These are phyloP conservation scores for Teratosphaeriaceae sp. DNA, from an alignment of 2,329 filamentous ascomycete genomes.

Conservation along the genomic window DNA sequence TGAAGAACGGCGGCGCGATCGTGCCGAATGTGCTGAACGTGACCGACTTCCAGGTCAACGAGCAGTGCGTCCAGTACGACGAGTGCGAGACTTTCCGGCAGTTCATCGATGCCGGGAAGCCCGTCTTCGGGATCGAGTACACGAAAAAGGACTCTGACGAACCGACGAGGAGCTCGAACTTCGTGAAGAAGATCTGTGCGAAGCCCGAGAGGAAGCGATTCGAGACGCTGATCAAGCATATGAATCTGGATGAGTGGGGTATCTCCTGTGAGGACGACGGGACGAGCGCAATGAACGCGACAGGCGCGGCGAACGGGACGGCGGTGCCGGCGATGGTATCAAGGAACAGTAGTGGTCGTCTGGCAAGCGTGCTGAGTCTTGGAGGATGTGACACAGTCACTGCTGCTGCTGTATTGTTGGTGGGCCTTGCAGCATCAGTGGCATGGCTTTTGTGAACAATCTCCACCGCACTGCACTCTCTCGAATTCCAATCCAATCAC, in stretches of 20 bases:
- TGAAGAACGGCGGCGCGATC: conserved; percentile 63
- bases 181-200: not conserved
- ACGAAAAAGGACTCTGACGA: conserved; percentile 35
- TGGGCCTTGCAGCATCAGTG: no score
- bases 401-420: no score
- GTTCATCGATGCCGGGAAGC: conserved; percentile 56
- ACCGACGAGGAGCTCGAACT: not conserved
- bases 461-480: no score
- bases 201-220: not conserved
- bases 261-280: not conserved
- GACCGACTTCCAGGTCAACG: conserved; percentile 63
- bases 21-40: conserved; percentile 44
- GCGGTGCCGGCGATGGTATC: no score
- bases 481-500: no score
- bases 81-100: conserved; percentile 54
- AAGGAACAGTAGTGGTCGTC: no score
- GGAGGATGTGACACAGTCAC: no score
- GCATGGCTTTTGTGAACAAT: no score
- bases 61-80: conserved; percentile 56
- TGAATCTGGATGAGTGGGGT: not conserved
- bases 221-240: not conserved
- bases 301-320: no score
- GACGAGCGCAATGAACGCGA: no score
- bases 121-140: conserved; percentile 70
- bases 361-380: no score